These are phyloP conservation scores for Candolleomyces aberdarensis DNA, from an alignment of 768 basidiomycete species.

Conservation along the genomic window DNA sequence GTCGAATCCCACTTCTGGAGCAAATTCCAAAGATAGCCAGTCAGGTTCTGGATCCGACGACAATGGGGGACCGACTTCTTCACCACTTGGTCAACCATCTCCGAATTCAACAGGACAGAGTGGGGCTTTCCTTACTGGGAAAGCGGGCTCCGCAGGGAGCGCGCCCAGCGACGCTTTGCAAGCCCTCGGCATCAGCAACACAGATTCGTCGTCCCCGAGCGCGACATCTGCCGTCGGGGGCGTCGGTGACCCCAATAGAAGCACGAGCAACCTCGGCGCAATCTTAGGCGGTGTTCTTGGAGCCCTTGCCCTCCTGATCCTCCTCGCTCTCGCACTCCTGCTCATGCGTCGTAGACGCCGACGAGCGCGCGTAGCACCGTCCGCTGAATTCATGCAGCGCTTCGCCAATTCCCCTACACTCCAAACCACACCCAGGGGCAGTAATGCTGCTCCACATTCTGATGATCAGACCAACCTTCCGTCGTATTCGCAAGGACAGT, in stretches of 20 bases:
- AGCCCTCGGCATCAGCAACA: background rate
- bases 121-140: background rate
- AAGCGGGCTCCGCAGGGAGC: background rate
- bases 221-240: constrained; percentile 8
- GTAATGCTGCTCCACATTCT: background rate
- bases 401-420: background rate
- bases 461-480: background rate
- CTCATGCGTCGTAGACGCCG: constrained; percentile 41
- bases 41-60: too few species aligned
- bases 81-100: too few species aligned
- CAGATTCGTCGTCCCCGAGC: background rate
- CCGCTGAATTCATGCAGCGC: constrained; percentile 49
- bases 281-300: constrained; percentile 57
- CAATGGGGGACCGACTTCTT: too few species aligned
- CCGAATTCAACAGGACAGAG: background rate
- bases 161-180: background rate
- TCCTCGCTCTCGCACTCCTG: constrained; percentile 32
- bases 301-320: constrained; percentile 36
- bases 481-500: background rate
- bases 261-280: constrained; percentile 32
- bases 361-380: constrained; percentile 46
- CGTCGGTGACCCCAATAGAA: constrained; percentile 6
- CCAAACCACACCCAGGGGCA: background rate
- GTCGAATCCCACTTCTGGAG: too few species aligned
- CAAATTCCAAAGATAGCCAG: too few species aligned